These are phyloP conservation scores for Plantago coronopus DNA, from an alignment of 305 asterid genomes.

Conservation along the genomic window DNA sequence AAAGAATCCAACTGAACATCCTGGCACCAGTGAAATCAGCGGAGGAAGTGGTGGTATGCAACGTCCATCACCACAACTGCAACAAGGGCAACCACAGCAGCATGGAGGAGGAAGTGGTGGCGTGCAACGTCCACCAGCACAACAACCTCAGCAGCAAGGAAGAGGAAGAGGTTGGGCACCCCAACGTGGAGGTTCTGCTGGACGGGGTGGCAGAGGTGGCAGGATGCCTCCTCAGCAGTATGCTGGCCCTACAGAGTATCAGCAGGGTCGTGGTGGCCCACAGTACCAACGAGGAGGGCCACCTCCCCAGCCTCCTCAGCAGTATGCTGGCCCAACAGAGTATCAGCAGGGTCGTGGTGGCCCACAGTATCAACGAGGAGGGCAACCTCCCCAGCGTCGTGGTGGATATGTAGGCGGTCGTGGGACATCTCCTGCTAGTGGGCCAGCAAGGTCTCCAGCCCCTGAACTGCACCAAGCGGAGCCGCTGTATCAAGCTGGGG, in stretches of 20 bases:
- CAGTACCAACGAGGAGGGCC: constrained; percentile 27
- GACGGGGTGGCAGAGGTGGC: constrained; percentile 44
- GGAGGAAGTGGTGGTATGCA: constrained; percentile 59
- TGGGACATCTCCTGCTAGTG: constrained; percentile 65
- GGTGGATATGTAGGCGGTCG: constrained; percentile 60
- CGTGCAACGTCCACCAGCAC: constrained; percentile 31
- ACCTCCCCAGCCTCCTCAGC: neutral
- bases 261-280: neutral
- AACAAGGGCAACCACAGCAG: constrained; percentile 36
- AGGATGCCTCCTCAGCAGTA: constrained; percentile 51
- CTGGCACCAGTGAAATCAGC: constrained; percentile 49
- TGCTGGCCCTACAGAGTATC: constrained; percentile 47
- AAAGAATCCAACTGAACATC: constrained; percentile 60
- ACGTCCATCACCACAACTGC: constrained; percentile 21
- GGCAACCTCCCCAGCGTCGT: constrained; percentile 38
- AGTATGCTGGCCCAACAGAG: neutral
- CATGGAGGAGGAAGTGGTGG: constrained; percentile 60
- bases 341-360: constrained; percentile 48
- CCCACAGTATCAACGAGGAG: constrained; percentile 60
- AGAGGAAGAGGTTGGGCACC: constrained; percentile 67
- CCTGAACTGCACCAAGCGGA: constrained; percentile 99
- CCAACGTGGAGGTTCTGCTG: constrained; percentile 73
- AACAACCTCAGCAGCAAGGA: constrained; percentile 53
- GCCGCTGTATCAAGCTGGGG: constrained; percentile 95
- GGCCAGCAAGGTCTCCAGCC: constrained; percentile 65